These are phyloP conservation scores for Grosmannia serpens DNA, from an alignment of 2,329 filamentous ascomycete species.

Conservation along the genomic window DNA sequence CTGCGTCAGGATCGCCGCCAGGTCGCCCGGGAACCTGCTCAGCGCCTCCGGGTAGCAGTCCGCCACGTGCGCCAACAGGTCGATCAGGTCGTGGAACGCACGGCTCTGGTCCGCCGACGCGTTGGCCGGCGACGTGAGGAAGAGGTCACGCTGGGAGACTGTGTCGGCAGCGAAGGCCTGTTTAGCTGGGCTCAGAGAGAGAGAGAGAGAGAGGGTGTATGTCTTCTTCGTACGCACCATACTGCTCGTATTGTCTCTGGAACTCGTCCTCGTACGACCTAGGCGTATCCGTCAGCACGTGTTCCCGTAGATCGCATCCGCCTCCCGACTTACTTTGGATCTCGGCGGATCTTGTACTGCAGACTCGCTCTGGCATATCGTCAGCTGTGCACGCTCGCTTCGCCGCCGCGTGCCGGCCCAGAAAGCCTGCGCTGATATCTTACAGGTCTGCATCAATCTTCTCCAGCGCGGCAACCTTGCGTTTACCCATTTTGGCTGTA, in stretches of 20 bases:
- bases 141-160: constrained; percentile 72
- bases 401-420: no score
- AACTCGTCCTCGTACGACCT: constrained; percentile 72
- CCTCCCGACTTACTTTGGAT: constrained; percentile 53
- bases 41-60: constrained; percentile 85
- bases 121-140: constrained; percentile 69
- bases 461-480: constrained; percentile 84
- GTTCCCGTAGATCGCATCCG: background rate
- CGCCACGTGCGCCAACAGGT: constrained; percentile 86
- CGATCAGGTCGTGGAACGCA: constrained; percentile 81
- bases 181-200: background rate
- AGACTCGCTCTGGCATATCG: constrained; percentile 54
- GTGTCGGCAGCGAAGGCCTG: background rate
- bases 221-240: constrained; percentile 46
- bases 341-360: constrained; percentile 67
- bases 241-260: constrained; percentile 76
- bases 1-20: constrained; percentile 67
- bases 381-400: background rate
- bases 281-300: background rate
- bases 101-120: constrained; percentile 69
- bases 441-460: constrained; percentile 84
- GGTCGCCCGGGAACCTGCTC: constrained; percentile 62
- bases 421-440: background rate
- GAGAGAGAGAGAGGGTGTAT: no score
- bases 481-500: constrained; percentile 55